Evolutionary conservation across 257 asterid genomes (phyloP), one percentile per base, ranked within the genome.

Genomic region (Verbascum thapsus): DNA sequence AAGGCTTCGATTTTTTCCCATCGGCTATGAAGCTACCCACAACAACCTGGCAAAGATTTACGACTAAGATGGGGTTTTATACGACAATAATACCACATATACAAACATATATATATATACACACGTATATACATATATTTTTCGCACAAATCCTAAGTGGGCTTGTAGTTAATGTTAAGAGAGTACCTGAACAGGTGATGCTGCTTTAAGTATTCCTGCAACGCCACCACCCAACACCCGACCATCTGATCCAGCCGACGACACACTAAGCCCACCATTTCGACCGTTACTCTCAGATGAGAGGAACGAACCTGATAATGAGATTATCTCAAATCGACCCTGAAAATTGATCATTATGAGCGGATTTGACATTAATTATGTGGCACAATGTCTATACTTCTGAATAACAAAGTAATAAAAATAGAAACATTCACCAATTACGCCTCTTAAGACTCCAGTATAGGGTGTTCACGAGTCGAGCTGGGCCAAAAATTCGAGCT

Each of bases 11-110:
- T 58, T 77, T 83, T 61, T 86, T 91, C 17, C 83, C 96, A n/a
- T 88, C 92, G 4, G 89, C 88, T 64, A 86, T 77, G 78, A 88
- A 91, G 85, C 96, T 91, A 41, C 98, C 98, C 0, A 91, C 95
- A 1, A 91, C 74, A 53, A 91, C 86, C 95, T 91, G 85, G 53
- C 43, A 43, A 59, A 44, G 13, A 35, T 38, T 59, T 48, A 63
- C 57, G 44, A 52, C 44, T 45, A 19, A 55, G 53, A 57, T 30
- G 23, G 35, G 56, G 9, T 1, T 23, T 1, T 32, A 11, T n/a
- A 11, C 6, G 56, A 47, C 44, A 42, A 66, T 55, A 34, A 10
- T 30, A 6, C 17, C 18, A 6, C 15, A 26, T 2, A 26, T 26
- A 26, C 32, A 26, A 1, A 26, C 32, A n/a, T n/a, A n/a, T n/a